phyloP scores from a whole-genome alignment of 1,284 basidiomycete genomes.

The Austroboletus sp. region DNA sequence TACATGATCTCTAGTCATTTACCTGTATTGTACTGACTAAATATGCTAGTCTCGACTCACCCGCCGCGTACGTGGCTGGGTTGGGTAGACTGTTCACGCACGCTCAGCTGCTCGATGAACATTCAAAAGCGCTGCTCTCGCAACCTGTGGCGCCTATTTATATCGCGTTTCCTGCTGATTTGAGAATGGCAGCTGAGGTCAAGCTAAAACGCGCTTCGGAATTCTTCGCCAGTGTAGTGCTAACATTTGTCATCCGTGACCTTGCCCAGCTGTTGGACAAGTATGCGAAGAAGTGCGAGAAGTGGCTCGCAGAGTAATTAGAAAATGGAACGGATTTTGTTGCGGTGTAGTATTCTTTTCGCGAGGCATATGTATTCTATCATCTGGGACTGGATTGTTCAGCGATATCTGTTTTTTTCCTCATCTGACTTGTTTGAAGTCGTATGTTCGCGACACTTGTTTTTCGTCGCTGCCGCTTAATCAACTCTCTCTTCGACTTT shows the following conservation, averaged over 20 bases:
- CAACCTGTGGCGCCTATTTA: slow-evolving; percentile 65
- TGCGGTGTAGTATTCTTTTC: slow-evolving; percentile 28
- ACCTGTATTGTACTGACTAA: slow-evolving; percentile 11
- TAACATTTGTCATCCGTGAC: slow-evolving; percentile 87
- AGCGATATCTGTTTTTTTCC: slow-evolving; percentile 23
- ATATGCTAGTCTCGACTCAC: slow-evolving; percentile 70
- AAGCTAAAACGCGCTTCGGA: slow-evolving; percentile 78
- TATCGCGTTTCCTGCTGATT: slow-evolving; percentile 57
- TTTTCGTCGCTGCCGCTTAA: slow-evolving; percentile 12
- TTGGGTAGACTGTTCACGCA: slow-evolving; percentile 70
- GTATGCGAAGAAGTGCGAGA: slow-evolving; percentile 84
- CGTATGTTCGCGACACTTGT: slow-evolving; percentile 9
- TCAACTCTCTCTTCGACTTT: slow-evolving; percentile 14
- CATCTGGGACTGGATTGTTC: slow-evolving; percentile 35
- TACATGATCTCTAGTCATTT: slow-evolving; percentile 37
- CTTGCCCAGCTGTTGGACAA: slow-evolving; percentile 83
- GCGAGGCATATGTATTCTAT: slow-evolving; percentile 36
- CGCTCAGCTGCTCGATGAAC: slow-evolving; percentile 80
- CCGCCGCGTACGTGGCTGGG: slow-evolving; percentile 76
- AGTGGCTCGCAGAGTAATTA: slow-evolving; percentile 71
- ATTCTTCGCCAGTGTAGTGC: slow-evolving; percentile 84
- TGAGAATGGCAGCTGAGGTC: slow-evolving; percentile 62
- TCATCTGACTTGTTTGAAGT: slow-evolving; percentile 21
- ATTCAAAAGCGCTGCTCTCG: slow-evolving; percentile 67
- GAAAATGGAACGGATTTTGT: slow-evolving; percentile 21